phyloP scores from a whole-genome alignment of 2,329 filamentous ascomycete genomes.

The Bisporella sp. region DNA sequence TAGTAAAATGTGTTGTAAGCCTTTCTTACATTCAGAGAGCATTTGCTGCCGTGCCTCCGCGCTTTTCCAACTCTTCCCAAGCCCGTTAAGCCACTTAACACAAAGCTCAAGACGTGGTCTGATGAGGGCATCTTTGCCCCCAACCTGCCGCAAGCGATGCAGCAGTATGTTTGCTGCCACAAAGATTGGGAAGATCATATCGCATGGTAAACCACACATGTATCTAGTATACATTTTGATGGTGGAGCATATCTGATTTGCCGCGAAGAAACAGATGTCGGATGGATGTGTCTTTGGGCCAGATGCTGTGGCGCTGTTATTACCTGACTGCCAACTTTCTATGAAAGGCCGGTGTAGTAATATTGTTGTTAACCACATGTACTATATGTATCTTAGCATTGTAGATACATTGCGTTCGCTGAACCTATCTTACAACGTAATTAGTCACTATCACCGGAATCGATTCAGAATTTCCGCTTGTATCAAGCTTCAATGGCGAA shows the following conservation, averaged over 20 bases:
- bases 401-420: background rate
- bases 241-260: background rate
- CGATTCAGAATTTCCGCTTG: background rate
- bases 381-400: background rate
- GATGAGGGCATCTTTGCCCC: background rate
- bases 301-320: no score
- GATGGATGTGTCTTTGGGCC: background rate
- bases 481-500: background rate
- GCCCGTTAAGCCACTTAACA: background rate
- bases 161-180: background rate
- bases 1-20: no score
- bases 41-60: background rate
- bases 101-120: background rate
- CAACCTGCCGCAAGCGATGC: background rate
- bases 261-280: background rate
- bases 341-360: background rate
- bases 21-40: background rate
- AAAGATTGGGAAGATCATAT: background rate
- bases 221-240: background rate
- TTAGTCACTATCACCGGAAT: background rate
- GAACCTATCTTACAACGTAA: background rate
- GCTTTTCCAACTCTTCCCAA: background rate
- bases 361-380: background rate
- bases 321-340: background rate
- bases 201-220: background rate